Percentiles rank a stretch among this genome's conserved stretches.
Conservation (phyloP, 306 rosid species). For the Albizia julibrissin region DNA sequence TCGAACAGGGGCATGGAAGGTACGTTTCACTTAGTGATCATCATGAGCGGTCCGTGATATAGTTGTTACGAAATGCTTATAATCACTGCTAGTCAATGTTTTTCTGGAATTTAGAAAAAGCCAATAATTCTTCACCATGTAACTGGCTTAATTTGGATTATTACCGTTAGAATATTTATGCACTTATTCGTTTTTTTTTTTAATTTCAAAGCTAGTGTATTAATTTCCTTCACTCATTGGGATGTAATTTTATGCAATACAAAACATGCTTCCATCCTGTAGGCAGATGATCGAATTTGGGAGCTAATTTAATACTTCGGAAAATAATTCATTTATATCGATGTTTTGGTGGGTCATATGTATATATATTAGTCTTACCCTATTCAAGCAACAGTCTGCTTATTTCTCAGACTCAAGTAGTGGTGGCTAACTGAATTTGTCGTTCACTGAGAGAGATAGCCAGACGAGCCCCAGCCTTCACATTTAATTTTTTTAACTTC, state of each 20-base stretch:
- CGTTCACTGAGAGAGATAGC: neutral
- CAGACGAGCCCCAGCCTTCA: slow-evolving; percentile 2
- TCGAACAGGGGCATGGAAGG: slow-evolving; percentile 46
- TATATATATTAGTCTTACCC: neutral
- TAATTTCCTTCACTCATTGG: neutral
- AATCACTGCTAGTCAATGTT: neutral
- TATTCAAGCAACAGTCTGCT: slow-evolving; percentile 3
- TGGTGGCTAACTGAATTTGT: slow-evolving; percentile 15
- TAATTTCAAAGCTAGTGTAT: neutral
- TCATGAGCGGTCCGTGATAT: neutral
- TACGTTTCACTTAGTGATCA: slow-evolving; percentile 15
- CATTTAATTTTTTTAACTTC: slow-evolving; percentile 12
- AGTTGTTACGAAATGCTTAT: neutral
- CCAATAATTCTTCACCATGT: neutral
- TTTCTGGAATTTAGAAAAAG: neutral
- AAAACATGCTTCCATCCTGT: slow-evolving; percentile 7
- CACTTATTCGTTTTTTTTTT: neutral
- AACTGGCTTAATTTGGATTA: neutral
- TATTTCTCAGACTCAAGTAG: neutral
- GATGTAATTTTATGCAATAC: neutral
- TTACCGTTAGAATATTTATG: slow-evolving; percentile 11
- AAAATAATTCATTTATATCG: slow-evolving; percentile 15
- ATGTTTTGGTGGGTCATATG: neutral
- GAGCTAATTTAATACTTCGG: neutral
- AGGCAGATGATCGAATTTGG: neutral